phyloP scores from a whole-genome alignment of 192 early-diverging fungal genomes.

The Mortierella alpina region DNA sequence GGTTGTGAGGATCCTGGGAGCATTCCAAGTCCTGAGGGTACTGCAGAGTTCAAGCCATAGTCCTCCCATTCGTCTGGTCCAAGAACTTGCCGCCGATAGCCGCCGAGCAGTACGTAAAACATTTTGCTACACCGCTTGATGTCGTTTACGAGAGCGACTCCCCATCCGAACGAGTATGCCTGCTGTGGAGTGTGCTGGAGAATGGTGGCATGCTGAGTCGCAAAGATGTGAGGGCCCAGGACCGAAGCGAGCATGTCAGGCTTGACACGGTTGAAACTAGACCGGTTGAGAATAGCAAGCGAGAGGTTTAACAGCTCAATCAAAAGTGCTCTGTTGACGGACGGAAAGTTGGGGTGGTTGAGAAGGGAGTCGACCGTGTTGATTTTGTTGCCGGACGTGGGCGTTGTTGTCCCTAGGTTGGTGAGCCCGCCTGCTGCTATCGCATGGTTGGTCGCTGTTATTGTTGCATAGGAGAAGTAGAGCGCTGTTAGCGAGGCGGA shows the following conservation, averaged over 20 bases:
- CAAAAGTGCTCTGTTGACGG: conserved; percentile 40
- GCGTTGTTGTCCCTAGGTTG: conserved; percentile 17
- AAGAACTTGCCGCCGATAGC: conserved; percentile 36
- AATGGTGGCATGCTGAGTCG: conserved; percentile 45
- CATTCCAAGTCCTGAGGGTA: conserved; percentile 1
- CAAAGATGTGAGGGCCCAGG: conserved; percentile 50
- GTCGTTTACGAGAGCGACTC: conserved; percentile 40
- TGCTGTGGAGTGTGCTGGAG: conserved; percentile 49
- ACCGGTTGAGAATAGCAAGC: conserved; percentile 45
- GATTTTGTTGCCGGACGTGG: conserved; percentile 36
- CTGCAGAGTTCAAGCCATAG: background rate
- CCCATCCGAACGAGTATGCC: conserved; percentile 46
- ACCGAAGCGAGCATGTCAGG: conserved; percentile 50
- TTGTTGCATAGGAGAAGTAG: background rate
- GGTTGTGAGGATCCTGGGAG: conserved; percentile 3
- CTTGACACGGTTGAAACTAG: conserved; percentile 44
- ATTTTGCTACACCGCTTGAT: conserved; percentile 51
- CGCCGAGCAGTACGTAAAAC: conserved; percentile 49
- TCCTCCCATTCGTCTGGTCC: conserved; percentile 47
- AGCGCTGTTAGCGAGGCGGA: background rate
- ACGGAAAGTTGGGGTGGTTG: conserved; percentile 40
- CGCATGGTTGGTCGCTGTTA: background rate
- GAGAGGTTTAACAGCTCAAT: conserved; percentile 49
- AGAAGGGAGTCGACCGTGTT: conserved; percentile 42
- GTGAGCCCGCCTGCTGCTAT: background rate